Evolutionary conservation across 2,329 filamentous ascomycete species (phyloP), one percentile per base, ranked within the genome.

Genomic region (Byssochlamys sp.): DNA sequence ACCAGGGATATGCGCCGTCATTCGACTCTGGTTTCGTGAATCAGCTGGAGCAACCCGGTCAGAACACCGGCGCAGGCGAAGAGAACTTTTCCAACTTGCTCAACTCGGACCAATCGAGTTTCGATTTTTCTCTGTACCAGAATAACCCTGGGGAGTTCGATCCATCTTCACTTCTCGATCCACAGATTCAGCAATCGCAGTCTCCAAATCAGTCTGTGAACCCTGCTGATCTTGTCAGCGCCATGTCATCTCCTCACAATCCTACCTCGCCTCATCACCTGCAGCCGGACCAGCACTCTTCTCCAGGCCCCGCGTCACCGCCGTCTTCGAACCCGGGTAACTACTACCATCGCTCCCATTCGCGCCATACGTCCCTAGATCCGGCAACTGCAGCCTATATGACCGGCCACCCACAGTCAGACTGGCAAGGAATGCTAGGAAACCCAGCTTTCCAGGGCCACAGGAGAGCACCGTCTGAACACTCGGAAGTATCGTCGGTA

Each of bases 401-500:
- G 50, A 78, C 80, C 61, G 74, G 73, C 14, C 75, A 77, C 55
- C 71, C 75, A 52, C 75, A 77, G 53, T 75, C 75, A 52, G 84
- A 87, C 60, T 87, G 84, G 84, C 72, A 75, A 58, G 77, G 78
- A 33, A 75, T 80, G 68, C 71, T 79, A 60, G 78, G 77, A 67
- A 81, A 81, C 64, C 74, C 77, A 39, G 76, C 79, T 59, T 96
- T 95, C 68, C 87, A 89, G 63, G 80, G 83, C n/a, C 92, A 96
- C 70, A 83, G 91, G 65, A 84, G 91, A 67, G 86, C 84, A 39
- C 89, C 90, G 0, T 96, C 91, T n/a, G 92, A 96, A 65, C 90
- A 87, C 67, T 96, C 91, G 2, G 92, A 96, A 64, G 86, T 96
- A 4, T 96, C 84, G 2, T 95, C 90, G 19, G 89, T 86, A 14